Evolutionary conservation across 2,329 filamentous ascomycete species (phyloP), one percentile per base, ranked within the genome.

Genomic region (Neoscytalidium dimidiatum): DNA sequence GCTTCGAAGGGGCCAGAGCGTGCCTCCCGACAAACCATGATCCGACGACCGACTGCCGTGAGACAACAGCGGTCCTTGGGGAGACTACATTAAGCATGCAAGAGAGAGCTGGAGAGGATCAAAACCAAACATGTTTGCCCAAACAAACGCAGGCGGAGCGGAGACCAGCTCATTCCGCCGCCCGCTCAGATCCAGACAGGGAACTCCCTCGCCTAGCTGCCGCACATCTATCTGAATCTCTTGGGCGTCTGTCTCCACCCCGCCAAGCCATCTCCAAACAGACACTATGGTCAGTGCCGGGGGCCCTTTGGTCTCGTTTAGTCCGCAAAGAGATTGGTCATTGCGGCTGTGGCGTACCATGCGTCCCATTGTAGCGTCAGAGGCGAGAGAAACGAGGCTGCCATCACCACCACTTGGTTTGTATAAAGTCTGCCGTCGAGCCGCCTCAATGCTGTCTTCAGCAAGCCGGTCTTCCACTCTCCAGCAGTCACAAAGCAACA

Each of bases 181-280:
- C 51, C 51, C 17, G 9, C 51, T 35, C 51, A 13, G 28, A 28
- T 43, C 28, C 14, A 4, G 43, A 43, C 35, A n/a, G 5, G 53
- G 38, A 58, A 17, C n/a, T n/a, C 38, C 48, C 53, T 60, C 56
- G 56, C 41, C n/a, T 19, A 44, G 41, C 41, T 46, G 9, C 38
- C 38, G 26, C 43, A 46, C 9, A 60, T 60, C 56, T 60, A 60
- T 60, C 56, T 60, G 56, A 60, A 60, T 60, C 56, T 60, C 56
- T 46, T 46, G 56, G 56, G 41, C 11, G 11, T 19, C n/a, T 17
- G 38, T 23, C 56, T 33, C 56, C 56, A 60, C 41, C 41, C 49
- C 56, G 56, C 56, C 56, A 46, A 46, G 56, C 9, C 17, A 6
- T 5, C 26, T 31, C 56, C 41, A 41, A 60, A 31, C 14, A 33